These are phyloP conservation scores for Rhodotorula paludigena DNA, from an alignment of 768 basidiomycete species.

Conservation along the genomic window DNA sequence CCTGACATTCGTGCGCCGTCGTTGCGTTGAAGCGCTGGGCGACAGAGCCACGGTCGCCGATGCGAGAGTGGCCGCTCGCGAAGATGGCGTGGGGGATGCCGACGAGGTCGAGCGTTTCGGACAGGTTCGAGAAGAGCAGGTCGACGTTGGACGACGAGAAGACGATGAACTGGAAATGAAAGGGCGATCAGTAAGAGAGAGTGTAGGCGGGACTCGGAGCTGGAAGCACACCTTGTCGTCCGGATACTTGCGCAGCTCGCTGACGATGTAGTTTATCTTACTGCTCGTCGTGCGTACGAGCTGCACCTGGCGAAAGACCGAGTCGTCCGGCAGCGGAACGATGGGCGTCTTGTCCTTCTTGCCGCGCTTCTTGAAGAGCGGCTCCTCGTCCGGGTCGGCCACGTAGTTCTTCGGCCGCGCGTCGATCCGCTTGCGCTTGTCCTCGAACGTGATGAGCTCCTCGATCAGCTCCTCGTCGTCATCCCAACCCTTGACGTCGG, in stretches of 20 bases:
- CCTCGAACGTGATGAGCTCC: slow-evolving; percentile 36
- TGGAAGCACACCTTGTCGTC: slow-evolving; percentile 20
- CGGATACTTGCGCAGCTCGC: slow-evolving; percentile 12
- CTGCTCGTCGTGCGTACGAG: slow-evolving; percentile 19
- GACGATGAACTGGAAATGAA: slow-evolving; percentile 27
- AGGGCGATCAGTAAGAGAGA: not conserved
- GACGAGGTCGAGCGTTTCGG: slow-evolving; percentile 34
- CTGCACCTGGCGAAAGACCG: slow-evolving; percentile 4
- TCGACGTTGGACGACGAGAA: slow-evolving; percentile 23
- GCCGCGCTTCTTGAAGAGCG: slow-evolving; percentile 19
- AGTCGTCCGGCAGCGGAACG: slow-evolving; percentile 14
- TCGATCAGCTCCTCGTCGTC: slow-evolving; percentile 39
- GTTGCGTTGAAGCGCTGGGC: slow-evolving; percentile 20
- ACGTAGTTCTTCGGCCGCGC: not conserved
- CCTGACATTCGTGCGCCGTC: slow-evolving; percentile 15
- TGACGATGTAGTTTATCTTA: slow-evolving; percentile 34
- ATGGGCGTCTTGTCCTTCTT: slow-evolving; percentile 16
- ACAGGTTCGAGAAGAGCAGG: slow-evolving; percentile 31
- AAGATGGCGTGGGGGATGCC: slow-evolving; percentile 30
- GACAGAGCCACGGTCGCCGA: slow-evolving; percentile 18
- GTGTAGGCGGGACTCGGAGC: no score
- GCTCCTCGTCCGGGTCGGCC: not conserved
- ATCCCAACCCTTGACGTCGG: slow-evolving; percentile 21
- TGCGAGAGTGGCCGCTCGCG: slow-evolving; percentile 9
- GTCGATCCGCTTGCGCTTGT: slow-evolving; percentile 17